phyloP scores from a whole-genome alignment of 106 monocot species.

The Dendrobium chrysotoxum region DNA sequence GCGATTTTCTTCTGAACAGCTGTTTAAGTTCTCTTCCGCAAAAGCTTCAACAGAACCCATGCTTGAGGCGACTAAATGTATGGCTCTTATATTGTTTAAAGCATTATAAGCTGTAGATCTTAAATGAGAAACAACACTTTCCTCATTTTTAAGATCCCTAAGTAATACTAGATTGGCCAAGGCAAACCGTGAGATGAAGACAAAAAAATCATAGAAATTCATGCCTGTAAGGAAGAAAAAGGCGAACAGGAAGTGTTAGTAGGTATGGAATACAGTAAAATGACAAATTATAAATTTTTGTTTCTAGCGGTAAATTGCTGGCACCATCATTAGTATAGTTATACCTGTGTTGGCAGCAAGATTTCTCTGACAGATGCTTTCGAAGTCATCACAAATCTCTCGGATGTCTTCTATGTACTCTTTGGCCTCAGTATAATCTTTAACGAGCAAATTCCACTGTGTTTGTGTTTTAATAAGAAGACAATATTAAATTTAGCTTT shows the following conservation, averaged over 20 bases:
- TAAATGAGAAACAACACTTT: not conserved
- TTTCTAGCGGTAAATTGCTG: not conserved
- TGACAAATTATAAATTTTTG: not conserved
- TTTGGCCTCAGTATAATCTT: slow-evolving; percentile 79
- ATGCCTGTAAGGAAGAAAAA: slow-evolving; percentile 51
- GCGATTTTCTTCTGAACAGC: slow-evolving; percentile 29
- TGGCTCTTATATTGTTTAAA: slow-evolving; percentile 42
- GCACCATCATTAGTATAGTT: not conserved
- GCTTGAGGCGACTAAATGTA: slow-evolving; percentile 45
- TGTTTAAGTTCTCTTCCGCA: slow-evolving; percentile 37
- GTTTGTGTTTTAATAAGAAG: not conserved
- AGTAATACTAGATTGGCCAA: slow-evolving; percentile 53
- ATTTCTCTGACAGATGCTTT: slow-evolving; percentile 92
- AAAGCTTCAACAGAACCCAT: slow-evolving; percentile 76
- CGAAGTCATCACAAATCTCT: slow-evolving; percentile 88
- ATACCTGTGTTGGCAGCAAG: slow-evolving; percentile 96
- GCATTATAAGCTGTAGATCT: slow-evolving; percentile 23
- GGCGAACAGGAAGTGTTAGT: not conserved
- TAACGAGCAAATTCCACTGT: slow-evolving; percentile 81
- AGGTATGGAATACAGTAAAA: not conserved
- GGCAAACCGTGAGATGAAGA: slow-evolving; percentile 56
- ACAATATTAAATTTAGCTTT: not conserved
- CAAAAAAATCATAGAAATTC: slow-evolving; percentile 90
- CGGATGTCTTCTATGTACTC: slow-evolving; percentile 93
- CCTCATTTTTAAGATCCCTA: slow-evolving; percentile 22